A percentile compares a stretch with the other conserved stretches of the same genome.
phyloP scores from a whole-genome alignment of 257 asterid species.

The Eucommia ulmoides region DNA sequence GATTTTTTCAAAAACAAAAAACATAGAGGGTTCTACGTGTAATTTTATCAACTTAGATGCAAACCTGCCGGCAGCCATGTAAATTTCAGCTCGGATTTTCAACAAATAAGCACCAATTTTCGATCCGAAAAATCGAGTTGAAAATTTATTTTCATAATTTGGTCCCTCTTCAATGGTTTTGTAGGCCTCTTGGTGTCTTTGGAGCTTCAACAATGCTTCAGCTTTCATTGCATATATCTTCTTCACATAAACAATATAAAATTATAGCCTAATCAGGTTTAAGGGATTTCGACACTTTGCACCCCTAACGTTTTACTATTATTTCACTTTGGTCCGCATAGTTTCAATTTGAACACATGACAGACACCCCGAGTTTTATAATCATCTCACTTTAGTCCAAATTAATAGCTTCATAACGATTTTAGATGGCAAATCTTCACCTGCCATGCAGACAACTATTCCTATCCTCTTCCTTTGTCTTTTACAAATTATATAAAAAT shows the following conservation, averaged over 20 bases:
- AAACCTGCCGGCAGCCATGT: conserved; percentile 45
- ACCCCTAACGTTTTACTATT: too few species aligned
- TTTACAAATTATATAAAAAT: too few species aligned
- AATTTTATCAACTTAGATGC: too few species aligned
- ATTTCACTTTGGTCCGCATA: too few species aligned
- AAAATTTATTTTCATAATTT: conserved; percentile 14
- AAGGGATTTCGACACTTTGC: too few species aligned
- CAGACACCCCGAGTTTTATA: neutral
- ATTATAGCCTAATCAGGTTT: neutral
- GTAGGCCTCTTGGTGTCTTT: conserved; percentile 46
- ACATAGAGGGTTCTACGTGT: too few species aligned
- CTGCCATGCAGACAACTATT: too few species aligned
- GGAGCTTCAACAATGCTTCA: conserved; percentile 44
- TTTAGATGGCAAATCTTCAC: neutral
- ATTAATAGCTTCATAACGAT: neutral
- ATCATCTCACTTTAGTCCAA: too few species aligned
- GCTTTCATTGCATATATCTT: conserved; percentile 49
- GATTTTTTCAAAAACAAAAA: too few species aligned
- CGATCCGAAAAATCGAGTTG: conserved; percentile 25
- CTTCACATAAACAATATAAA: neutral
- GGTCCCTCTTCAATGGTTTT: conserved; percentile 18
- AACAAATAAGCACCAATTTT: conserved; percentile 23
- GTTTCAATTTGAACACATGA: too few species aligned
- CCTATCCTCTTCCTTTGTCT: too few species aligned
- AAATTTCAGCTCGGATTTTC: conserved; percentile 29